phyloP scores from a whole-genome alignment of 2,329 filamentous ascomycete genomes.

The Alternaria tenuissima region DNA sequence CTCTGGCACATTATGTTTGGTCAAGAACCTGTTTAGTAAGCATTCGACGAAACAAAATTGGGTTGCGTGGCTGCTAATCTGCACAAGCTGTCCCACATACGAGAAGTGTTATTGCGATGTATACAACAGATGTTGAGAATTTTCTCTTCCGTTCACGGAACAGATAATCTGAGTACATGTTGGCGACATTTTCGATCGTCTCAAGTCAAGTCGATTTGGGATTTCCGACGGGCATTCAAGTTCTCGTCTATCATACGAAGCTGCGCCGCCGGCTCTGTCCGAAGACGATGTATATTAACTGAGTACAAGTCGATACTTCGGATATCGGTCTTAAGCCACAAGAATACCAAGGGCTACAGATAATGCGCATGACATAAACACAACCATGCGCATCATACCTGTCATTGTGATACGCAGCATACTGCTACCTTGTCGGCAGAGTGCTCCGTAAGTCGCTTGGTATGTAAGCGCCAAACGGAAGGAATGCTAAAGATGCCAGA shows the following conservation, averaged over 20 bases:
- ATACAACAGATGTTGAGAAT: constrained; percentile 20
- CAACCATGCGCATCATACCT: neutral
- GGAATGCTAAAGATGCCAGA: neutral
- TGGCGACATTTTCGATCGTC: neutral
- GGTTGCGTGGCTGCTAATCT: constrained; percentile 10
- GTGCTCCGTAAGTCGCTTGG: neutral
- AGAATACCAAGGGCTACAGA: neutral
- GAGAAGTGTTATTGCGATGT: constrained; percentile 34
- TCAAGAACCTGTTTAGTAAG: constrained; percentile 29
- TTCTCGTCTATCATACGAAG: neutral
- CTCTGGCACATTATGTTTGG: constrained; percentile 41
- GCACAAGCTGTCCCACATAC: constrained; percentile 27
- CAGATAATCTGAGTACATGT: neutral
- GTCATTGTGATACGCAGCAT: neutral
- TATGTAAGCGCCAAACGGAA: neutral
- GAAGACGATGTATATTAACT: neutral
- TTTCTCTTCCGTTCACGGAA: neutral
- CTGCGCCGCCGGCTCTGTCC: neutral
- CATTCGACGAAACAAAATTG: constrained; percentile 10
- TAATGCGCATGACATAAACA: neutral
- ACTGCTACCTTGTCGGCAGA: neutral
- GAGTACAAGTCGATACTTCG: neutral
- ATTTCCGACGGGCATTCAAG: neutral
- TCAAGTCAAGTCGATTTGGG: neutral
- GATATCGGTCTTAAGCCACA: neutral